Percentiles rank a stretch among this genome's conserved stretches.
phyloP scores from a whole-genome alignment of 345 rosid species.

The Hypericum androsaemum region DNA sequence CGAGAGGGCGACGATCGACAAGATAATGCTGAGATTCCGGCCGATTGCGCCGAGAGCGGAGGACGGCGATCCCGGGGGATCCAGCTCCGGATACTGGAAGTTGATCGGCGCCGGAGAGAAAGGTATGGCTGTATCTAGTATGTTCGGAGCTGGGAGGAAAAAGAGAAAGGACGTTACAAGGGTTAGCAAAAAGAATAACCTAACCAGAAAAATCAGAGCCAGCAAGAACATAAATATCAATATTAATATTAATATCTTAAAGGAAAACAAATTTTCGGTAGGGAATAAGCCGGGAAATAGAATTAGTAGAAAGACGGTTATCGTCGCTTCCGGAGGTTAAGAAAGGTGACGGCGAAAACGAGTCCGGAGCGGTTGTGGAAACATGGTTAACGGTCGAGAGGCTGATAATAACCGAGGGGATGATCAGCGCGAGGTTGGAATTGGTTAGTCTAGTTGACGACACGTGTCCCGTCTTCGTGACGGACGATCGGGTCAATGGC shows the following conservation, averaged over 20 bases:
- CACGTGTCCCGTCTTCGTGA: slow-evolving; percentile 62
- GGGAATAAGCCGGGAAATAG: no score
- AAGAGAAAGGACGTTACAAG: slow-evolving; percentile 63
- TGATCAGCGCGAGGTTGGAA: slow-evolving; percentile 33
- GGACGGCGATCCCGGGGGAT: not conserved
- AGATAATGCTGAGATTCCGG: slow-evolving; percentile 66
- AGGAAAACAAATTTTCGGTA: no score
- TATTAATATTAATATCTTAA: no score
- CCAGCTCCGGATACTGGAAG: slow-evolving; percentile 5
- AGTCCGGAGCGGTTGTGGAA: slow-evolving; percentile 16
- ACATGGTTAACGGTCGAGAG: slow-evolving; percentile 66
- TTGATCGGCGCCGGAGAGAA: slow-evolving; percentile 9
- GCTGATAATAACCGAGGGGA: slow-evolving; percentile 27
- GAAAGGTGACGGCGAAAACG: not conserved
- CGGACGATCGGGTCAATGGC: slow-evolving; percentile 38
- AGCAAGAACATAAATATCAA: no score
- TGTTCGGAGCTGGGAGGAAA: slow-evolving; percentile 24
- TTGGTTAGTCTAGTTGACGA: slow-evolving; percentile 43
- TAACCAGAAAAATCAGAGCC: no score
- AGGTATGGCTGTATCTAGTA: slow-evolving; percentile 7
- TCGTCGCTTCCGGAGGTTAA: no score
- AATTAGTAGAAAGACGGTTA: no score
- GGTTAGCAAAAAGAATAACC: slow-evolving; percentile 23
- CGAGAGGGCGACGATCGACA: slow-evolving; percentile 17
- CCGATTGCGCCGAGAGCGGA: slow-evolving; percentile 86